phyloP scores from a whole-genome alignment of 1,284 basidiomycete genomes.

The Puccinia polysora region DNA sequence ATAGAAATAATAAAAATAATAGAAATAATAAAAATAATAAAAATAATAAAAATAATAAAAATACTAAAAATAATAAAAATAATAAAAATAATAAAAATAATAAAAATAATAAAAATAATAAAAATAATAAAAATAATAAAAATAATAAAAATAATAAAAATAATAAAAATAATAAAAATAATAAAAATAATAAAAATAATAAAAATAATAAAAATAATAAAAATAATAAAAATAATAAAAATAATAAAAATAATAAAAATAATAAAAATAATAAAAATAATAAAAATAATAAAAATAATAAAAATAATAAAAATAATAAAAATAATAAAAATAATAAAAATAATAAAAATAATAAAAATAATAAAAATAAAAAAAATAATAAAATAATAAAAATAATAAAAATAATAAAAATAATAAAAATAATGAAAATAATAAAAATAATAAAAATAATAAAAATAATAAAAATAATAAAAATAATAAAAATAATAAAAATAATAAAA shows the following conservation, averaged over 20 bases:
- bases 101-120: background rate
- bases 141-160: background rate
- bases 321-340: background rate
- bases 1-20: too few species aligned
- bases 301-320: background rate
- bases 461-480: background rate
- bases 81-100: background rate
- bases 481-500: background rate
- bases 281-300: background rate
- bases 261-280: background rate
- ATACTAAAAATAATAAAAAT: too few species aligned
- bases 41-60: too few species aligned
- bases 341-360: background rate
- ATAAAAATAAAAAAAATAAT: background rate
- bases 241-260: background rate
- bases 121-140: background rate
- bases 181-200: background rate
- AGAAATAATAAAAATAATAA: too few species aligned
- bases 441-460: background rate
- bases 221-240: background rate
- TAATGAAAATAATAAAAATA: background rate
- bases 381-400: background rate
- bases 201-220: background rate
- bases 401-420: background rate
- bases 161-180: background rate